Evolutionary conservation across 2,329 filamentous ascomycete genomes (phyloP).

Genomic region (Colletotrichum sp.): DNA sequence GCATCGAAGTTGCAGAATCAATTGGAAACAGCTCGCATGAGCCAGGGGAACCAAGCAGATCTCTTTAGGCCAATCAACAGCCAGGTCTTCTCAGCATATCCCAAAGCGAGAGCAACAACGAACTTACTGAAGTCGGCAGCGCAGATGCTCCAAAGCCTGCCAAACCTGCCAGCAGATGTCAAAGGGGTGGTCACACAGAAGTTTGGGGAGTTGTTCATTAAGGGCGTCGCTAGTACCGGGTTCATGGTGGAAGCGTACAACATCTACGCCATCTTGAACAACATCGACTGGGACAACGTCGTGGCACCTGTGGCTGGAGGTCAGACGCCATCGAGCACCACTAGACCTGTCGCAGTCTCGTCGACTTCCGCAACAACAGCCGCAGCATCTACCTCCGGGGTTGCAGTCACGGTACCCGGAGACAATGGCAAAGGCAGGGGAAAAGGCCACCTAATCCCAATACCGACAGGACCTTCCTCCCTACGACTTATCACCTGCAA

Average conservation of each 20-base stretch:
- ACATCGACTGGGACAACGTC: not conserved
- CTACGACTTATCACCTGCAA: not conserved
- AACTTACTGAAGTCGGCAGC: not conserved
- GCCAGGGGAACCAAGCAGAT: not conserved
- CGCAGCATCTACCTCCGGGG: not conserved
- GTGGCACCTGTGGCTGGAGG: not conserved
- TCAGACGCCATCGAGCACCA: not conserved
- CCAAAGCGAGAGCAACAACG: not conserved
- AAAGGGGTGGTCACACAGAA: not conserved
- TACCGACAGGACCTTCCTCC: not conserved
- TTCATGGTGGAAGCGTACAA: not conserved
- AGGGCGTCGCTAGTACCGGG: not conserved
- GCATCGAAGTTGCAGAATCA: not conserved
- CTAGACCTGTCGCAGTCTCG: not conserved
- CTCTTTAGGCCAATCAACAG: not conserved
- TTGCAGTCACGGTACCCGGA: not conserved
- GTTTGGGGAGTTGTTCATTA: not conserved
- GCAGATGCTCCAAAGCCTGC: not conserved
- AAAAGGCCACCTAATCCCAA: not conserved
- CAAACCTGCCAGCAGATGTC: not conserved
- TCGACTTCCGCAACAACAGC: not conserved
- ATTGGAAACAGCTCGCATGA: not conserved
- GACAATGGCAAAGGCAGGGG: not conserved
- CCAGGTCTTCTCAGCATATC: not conserved
- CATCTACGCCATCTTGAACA: not conserved